Conservation (phyloP, 495 filamentous ascomycete species). For the Sordaria brevicollis region DNA sequence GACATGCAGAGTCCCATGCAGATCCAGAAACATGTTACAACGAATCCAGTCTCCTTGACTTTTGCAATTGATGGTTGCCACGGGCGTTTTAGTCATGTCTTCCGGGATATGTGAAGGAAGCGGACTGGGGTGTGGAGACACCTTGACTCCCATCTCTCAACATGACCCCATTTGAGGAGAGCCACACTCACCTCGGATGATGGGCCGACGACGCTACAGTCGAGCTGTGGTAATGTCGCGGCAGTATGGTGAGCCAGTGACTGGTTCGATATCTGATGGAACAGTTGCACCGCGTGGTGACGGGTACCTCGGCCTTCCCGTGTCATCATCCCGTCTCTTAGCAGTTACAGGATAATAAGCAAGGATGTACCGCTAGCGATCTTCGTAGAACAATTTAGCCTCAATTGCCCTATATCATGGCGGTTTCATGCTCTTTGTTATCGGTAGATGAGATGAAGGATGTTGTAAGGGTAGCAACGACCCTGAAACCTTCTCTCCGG, state of each 20-base stretch:
- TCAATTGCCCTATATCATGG: neutral
- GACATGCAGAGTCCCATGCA: neutral
- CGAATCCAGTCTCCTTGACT: neutral
- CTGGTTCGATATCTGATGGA: neutral
- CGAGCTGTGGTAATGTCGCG: neutral
- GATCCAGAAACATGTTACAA: neutral
- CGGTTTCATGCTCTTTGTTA: neutral
- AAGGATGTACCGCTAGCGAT: neutral
- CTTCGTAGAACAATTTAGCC: neutral
- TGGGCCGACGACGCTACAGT: neutral
- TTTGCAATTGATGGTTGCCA: neutral
- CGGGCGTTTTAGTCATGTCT: neutral
- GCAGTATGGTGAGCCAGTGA: neutral
- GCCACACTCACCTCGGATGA: neutral
- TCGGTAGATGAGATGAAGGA: neutral
- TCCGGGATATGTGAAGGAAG: neutral
- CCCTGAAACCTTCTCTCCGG: neutral
- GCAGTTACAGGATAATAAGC: neutral
- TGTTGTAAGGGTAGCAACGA: neutral
- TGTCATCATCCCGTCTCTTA: neutral
- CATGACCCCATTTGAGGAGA: neutral
- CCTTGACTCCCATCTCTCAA: neutral
- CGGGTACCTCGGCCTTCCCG: neutral
- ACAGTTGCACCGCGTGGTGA: neutral
- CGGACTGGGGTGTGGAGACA: neutral